Percentiles rank a stretch among this genome's conserved stretches.
Evolutionary conservation across 2,329 filamentous ascomycete species (phyloP).

Genomic region (Colletotrichum sp.): DNA sequence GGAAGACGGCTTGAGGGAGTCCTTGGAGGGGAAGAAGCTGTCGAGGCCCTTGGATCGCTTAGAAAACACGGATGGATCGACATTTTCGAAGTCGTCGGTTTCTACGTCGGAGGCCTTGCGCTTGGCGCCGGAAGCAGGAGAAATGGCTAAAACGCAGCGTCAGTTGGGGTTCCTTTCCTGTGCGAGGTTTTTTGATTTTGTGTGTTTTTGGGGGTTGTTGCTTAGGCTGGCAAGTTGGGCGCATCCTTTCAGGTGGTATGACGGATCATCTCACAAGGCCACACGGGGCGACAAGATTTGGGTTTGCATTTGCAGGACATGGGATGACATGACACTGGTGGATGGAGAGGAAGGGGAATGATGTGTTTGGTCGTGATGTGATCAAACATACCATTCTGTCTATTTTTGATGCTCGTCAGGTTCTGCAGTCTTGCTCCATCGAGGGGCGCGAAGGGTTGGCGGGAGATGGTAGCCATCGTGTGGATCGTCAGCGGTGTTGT

Average conservation of each 20-base stretch:
- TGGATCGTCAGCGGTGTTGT: neutral
- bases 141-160: slow-evolving; percentile 38
- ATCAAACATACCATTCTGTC: slow-evolving; percentile 69
- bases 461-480: slow-evolving; percentile 60
- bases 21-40: slow-evolving; percentile 43
- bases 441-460: slow-evolving; percentile 79
- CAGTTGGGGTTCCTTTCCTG: neutral
- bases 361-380: neutral
- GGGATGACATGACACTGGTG: neutral
- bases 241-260: neutral
- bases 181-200: neutral
- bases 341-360: neutral
- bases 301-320: neutral
- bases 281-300: neutral
- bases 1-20: slow-evolving; percentile 52
- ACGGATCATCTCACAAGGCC: neutral
- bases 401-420: slow-evolving; percentile 78
- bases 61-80: slow-evolving; percentile 60
- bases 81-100: slow-evolving; percentile 63
- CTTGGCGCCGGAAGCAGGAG: slow-evolving; percentile 50
- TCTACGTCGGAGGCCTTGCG: slow-evolving; percentile 62
- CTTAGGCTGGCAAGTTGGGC: slow-evolving; percentile 1
- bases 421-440: slow-evolving; percentile 72
- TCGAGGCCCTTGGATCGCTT: slow-evolving; percentile 64
- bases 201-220: neutral